Evolutionary conservation across 805 yeast genomes (phyloP), one percentile per base, ranked within the genome.

Genomic region (Pichia phayaonensis): DNA sequence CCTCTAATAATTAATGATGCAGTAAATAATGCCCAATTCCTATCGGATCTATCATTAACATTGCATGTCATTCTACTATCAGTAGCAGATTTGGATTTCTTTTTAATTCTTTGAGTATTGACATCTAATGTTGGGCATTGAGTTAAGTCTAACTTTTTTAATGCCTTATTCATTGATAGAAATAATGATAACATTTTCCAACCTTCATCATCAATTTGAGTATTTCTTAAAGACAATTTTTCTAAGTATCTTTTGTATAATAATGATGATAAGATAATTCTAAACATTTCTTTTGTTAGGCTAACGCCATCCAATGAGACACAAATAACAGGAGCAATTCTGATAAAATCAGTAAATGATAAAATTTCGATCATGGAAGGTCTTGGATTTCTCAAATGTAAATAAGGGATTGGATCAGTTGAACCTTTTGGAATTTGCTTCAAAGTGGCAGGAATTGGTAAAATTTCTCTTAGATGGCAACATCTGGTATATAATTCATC

Each of bases 311-410:
- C 97, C 50, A 92, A 74, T 0, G 86, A 75, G 4, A 92, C 68
- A 54, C 84, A 80, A 44, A 82, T 77, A 31, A 90, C 77, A 0
- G 97, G 96, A 0, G 92, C 94, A 51, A 90, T 83, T 40, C 96
- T 71, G 42, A 90, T 72, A 59, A 90, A 92, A 66, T 90, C 98
- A 13, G 95, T 80, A 65, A 92, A 88, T 4, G 97, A 83, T 54
- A 87, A 78, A 23, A 90, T 77, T 68, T 90, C 98, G 56, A 92
- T 83, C 71, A 88, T 70, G 0, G 97, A 86, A 1, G 98, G 98
- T 47, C 80, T 74, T n/a, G 96, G 95, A 61, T 90, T 90, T 59
- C 86, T 71, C 52, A 92, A 71, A 59, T 84, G 88, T 51, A 90
- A 64, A 4, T 79, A 63, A 7, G 87, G 81, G 23, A 90, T 65